Evolutionary conservation across 352 stramenopile species (phyloP).

Genomic region (Phytophthora kernoviae): DNA sequence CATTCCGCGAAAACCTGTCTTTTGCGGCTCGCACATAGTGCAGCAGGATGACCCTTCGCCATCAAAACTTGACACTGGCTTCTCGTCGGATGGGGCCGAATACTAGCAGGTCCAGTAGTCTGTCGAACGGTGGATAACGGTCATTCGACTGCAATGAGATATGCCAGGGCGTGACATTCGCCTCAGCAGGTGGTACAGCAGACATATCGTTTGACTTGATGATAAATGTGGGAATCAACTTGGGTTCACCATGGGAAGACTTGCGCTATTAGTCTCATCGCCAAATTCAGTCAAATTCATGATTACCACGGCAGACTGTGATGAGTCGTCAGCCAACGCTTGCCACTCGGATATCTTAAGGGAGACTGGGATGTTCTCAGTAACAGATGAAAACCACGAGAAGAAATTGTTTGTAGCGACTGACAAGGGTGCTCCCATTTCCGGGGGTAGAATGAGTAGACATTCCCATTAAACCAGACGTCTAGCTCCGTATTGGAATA

Average conservation of each 20-base stretch:
- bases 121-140: constrained; percentile 20
- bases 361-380: constrained; percentile 7
- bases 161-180: constrained; percentile 19
- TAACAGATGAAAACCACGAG: constrained; percentile 12
- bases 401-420: constrained; percentile 3
- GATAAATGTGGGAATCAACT: constrained; percentile 21
- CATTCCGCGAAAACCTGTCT: constrained; percentile 11
- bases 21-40: neutral
- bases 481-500: constrained; percentile 11
- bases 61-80: neutral
- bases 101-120: constrained; percentile 23
- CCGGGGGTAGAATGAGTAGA: constrained; percentile 9
- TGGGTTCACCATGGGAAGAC: constrained; percentile 15
- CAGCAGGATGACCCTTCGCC: no score
- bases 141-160: constrained; percentile 13
- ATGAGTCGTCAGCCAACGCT: constrained; percentile 4
- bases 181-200: constrained; percentile 5
- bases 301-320: neutral
- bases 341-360: constrained; percentile 2
- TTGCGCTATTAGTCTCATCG: constrained; percentile 4
- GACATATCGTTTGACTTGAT: constrained; percentile 7
- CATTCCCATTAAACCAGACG: constrained; percentile 14
- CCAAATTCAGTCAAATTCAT: constrained; percentile 4
- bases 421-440: neutral
- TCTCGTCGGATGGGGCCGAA: constrained; percentile 9